Evolutionary conservation across 2,329 filamentous ascomycete genomes (phyloP).

Genomic region (Falciphora oryzae): DNA sequence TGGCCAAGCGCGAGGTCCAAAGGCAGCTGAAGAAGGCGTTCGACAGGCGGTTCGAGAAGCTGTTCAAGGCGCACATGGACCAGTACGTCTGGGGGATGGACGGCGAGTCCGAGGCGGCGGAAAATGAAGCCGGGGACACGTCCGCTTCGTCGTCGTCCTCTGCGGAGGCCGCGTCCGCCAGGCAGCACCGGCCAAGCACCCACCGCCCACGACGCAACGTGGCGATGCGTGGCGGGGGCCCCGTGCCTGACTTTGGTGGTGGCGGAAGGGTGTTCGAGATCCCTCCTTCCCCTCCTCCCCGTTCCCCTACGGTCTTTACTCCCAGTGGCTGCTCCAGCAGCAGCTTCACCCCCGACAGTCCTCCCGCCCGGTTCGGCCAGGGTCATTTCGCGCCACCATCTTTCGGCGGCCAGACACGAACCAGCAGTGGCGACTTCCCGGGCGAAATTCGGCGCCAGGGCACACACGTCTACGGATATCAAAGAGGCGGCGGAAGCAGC

Average conservation of each 20-base stretch:
- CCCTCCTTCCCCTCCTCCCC: not conserved
- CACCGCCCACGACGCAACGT: too few species aligned
- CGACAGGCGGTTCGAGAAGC: not conserved
- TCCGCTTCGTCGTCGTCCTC: not conserved
- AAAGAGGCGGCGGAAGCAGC: too few species aligned
- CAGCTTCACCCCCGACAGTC: not conserved
- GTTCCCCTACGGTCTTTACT: not conserved
- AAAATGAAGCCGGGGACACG: not conserved
- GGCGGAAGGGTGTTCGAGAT: not conserved
- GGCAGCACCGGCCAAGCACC: too few species aligned
- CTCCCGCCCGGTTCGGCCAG: not conserved
- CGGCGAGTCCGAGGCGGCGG: too few species aligned
- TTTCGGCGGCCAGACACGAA: too few species aligned
- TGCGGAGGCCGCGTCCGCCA: not conserved
- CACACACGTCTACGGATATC: not conserved
- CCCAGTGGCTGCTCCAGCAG: not conserved
- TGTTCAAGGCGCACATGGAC: not conserved
- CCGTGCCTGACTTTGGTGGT: too few species aligned
- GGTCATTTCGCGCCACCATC: too few species aligned
- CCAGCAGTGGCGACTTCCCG: too few species aligned
- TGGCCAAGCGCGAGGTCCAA: not conserved
- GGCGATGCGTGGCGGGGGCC: not conserved
- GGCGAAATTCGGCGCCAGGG: too few species aligned
- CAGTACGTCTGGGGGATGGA: not conserved
- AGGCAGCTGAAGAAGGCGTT: not conserved